Base-by-base conservation (phyloP, 108 stramenopile genomes). In the Mayamaea pseudoterrestris region DNA sequence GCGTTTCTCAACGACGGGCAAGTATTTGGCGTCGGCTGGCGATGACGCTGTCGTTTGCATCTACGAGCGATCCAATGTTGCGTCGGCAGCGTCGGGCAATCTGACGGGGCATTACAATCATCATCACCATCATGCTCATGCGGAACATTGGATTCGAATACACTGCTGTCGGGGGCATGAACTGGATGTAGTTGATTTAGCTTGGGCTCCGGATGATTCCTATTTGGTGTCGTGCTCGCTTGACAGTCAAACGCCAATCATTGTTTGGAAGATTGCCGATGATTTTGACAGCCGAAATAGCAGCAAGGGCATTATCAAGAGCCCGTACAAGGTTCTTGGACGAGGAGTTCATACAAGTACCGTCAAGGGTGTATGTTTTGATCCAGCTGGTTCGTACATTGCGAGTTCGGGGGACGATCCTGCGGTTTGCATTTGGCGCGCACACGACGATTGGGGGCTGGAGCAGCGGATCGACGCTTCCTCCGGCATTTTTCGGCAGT, bases 161-260 rank as follows among this genome's bases (percentile, higher is more conserved):
- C 73, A 76, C n/a, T 43, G 83, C 2, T 83, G 89, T 52, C 64
- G 89, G 16, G 89, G 89, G 4, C 89, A 90, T 66, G 62, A 62
- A 17, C 50, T 90, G 34, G 89, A 90, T 71, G 89, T 78, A 17
- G 89, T 90, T 9, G 89, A 80, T 14, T 63, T 90, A 61, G 89
- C 89, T 11, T 90, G 89, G 89, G 80, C 89, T 37, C 89, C 89
- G 3, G 89, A 86, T 49, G 89, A 90, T 61, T 78, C 69, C 39
- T 77, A 86, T 51, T 60, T 90, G 51, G 83, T 86, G 13, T 71
- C 68, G 32, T 90, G 89, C 51, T 85, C 83, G 42, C 65, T 90
- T 31, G 89, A 90, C 55, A 74, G 71, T 31, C 76, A 78, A 27
- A 65, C 84, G 35, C 89, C 89, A 16, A 83, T 86, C 16, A 73